Percentiles rank a stretch among this genome's conserved stretches.
Evolutionary conservation across 768 basidiomycete species (phyloP).

Genomic region (Mycena latifolia): DNA sequence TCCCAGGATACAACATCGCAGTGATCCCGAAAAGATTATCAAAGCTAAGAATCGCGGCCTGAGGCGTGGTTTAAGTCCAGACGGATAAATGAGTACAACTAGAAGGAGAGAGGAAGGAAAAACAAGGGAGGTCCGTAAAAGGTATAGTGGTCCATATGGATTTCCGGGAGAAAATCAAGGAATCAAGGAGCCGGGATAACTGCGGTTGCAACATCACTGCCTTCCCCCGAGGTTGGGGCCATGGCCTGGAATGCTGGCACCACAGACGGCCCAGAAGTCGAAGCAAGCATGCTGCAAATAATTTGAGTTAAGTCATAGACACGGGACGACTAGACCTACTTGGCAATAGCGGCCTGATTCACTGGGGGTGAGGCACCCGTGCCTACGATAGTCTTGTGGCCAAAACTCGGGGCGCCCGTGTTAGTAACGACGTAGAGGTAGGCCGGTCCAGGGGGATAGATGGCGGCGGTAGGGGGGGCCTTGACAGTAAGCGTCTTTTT

Average conservation of each 20-base stretch:
- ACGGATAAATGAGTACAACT: too few species aligned
- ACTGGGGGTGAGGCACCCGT: conserved; percentile 53
- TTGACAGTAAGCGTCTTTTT: conserved; percentile 48
- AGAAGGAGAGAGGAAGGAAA: too few species aligned
- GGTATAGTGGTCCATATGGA: neutral
- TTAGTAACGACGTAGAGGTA: conserved; percentile 49
- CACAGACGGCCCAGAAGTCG: conserved; percentile 17
- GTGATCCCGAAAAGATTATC: too few species aligned
- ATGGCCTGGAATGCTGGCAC: conserved; percentile 25
- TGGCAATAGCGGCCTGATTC: conserved; percentile 28
- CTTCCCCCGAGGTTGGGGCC: conserved; percentile 27
- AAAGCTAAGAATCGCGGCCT: too few species aligned
- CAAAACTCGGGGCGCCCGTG: too few species aligned
- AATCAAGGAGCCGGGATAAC: conserved; percentile 27
- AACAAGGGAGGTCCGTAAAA: too few species aligned
- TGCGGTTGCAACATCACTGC: conserved; percentile 30
- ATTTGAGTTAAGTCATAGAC: neutral
- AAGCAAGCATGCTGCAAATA: conserved; percentile 17
- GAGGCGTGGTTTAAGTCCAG: too few species aligned
- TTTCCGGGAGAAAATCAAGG: too few species aligned
- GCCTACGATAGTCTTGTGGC: conserved; percentile 50
- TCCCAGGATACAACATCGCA: too few species aligned
- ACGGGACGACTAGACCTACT: conserved; percentile 7
- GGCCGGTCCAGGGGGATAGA: conserved; percentile 57
- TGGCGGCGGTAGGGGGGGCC: conserved; percentile 50